Percentiles rank a stretch among this genome's conserved stretches.
Conservation (phyloP, 2,329 filamentous ascomycete genomes). For the Sporothrix brasiliensis region DNA sequence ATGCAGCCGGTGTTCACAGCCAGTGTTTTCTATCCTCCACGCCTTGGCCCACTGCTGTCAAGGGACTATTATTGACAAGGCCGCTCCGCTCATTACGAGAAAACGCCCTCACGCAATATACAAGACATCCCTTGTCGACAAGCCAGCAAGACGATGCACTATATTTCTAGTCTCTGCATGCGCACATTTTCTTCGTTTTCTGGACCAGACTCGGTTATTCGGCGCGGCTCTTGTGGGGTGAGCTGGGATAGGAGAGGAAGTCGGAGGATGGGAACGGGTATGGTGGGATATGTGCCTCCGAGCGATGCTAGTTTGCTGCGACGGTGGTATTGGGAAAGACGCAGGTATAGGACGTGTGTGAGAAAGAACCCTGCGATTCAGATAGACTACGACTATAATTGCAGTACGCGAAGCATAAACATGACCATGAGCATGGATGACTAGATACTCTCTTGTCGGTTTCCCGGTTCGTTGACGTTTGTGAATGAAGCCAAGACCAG, state of each 20-base stretch:
- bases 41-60: not conserved
- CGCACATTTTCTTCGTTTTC: not conserved
- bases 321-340: not conserved
- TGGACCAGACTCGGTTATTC: conserved; percentile 12
- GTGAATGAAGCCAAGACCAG: not conserved
- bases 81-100: conserved; percentile 18
- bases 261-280: not conserved
- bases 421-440: not conserved
- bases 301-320: not conserved
- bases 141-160: conserved; percentile 8
- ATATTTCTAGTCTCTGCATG: not conserved
- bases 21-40: not conserved
- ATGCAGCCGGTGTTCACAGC: not conserved
- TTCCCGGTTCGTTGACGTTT: conserved; percentile 7
- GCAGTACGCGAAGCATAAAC: not conserved
- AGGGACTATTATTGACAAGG: not conserved
- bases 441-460: not conserved
- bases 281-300: conserved; percentile 12
- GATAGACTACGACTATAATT: not conserved
- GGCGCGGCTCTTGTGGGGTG: conserved; percentile 20
- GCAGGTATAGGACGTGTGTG: not conserved
- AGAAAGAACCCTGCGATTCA: not conserved
- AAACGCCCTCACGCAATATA: conserved; percentile 27
- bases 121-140: not conserved
- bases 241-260: not conserved